A percentile compares a stretch with the other conserved stretches of the same genome.
Conservation (phyloP, 78 protist genomes). For the Planoprotostelium fungivorum region DNA sequence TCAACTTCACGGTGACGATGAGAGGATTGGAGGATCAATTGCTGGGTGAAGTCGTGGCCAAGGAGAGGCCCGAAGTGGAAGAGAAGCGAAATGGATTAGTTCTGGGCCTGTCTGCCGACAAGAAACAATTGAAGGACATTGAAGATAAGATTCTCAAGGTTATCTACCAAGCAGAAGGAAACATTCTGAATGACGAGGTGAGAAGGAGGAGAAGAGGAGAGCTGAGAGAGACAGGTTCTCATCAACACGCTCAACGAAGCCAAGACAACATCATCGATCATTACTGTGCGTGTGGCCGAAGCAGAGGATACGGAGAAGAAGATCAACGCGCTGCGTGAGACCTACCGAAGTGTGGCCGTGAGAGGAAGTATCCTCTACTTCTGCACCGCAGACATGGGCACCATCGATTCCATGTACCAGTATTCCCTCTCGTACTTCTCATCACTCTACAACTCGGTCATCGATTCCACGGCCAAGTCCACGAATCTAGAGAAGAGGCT, state of each 20-base stretch:
- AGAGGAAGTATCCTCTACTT: slow-evolving; percentile 81
- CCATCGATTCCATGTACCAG: slow-evolving; percentile 93
- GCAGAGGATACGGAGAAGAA: slow-evolving; percentile 66
- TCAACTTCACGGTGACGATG: slow-evolving; percentile 79
- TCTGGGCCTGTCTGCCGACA: slow-evolving; percentile 43
- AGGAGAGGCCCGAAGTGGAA: slow-evolving; percentile 81
- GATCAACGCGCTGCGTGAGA: slow-evolving; percentile 66
- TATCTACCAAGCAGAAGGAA: slow-evolving; percentile 57
- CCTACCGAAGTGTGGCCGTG: slow-evolving; percentile 65
- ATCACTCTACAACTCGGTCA: slow-evolving; percentile 45
- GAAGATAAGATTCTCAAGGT: slow-evolving; percentile 75
- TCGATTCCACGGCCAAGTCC: slow-evolving; percentile 6
- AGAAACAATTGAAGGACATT: slow-evolving; percentile 53
- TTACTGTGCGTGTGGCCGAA: slow-evolving; percentile 14
- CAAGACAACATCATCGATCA: slow-evolving; percentile 32
- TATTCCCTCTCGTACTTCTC: slow-evolving; percentile 85
- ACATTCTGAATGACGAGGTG: slow-evolving; percentile 74
- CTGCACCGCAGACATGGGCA: slow-evolving; percentile 70
- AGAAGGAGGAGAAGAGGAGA: neutral
- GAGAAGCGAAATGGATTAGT: slow-evolving; percentile 59
- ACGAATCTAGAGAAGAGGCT: slow-evolving; percentile 48
- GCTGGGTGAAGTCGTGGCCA: slow-evolving; percentile 66
- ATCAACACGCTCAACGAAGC: slow-evolving; percentile 77
- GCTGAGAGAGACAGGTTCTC: slow-evolving; percentile 7
- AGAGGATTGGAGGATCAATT: slow-evolving; percentile 84